Conservation (phyloP, 441 rosid species). For the Populus tomentosa region DNA sequence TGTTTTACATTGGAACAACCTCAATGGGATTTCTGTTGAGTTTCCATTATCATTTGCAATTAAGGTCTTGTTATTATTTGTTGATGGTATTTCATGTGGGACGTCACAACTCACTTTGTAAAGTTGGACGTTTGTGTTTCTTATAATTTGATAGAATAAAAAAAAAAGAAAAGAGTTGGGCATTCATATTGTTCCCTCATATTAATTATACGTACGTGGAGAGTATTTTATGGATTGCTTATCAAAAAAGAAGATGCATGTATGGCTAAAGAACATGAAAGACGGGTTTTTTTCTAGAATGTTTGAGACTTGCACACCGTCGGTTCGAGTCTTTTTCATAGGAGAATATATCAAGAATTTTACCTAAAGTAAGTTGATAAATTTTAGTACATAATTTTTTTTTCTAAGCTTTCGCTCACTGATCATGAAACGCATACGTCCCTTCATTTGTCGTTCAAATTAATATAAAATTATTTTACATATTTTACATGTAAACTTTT, state of each 20-base stretch:
- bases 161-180: not conserved
- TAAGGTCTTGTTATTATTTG: no score
- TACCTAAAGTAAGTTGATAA: not conserved
- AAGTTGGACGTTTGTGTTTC: no score
- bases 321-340: not conserved
- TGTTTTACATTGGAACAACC: not conserved
- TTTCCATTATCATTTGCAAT: not conserved
- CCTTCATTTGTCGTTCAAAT: not conserved
- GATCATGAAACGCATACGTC: not conserved
- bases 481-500: not conserved
- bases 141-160: no score
- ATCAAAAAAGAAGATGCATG: not conserved
- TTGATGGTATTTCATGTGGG: no score
- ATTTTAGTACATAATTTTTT: not conserved
- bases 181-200: not conserved
- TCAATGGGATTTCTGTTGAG: not conserved
- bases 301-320: not conserved
- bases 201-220: not conserved
- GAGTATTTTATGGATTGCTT: not conserved
- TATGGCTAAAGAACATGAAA: not conserved
- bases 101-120: no score
- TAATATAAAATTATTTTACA: not conserved
- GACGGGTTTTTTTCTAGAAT: not conserved
- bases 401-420: not conserved
- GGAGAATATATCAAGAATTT: not conserved